Evolutionary conservation across 208 protist species (phyloP), one percentile per base, ranked within the genome.

Genomic region (Crithidia brevicula): DNA sequence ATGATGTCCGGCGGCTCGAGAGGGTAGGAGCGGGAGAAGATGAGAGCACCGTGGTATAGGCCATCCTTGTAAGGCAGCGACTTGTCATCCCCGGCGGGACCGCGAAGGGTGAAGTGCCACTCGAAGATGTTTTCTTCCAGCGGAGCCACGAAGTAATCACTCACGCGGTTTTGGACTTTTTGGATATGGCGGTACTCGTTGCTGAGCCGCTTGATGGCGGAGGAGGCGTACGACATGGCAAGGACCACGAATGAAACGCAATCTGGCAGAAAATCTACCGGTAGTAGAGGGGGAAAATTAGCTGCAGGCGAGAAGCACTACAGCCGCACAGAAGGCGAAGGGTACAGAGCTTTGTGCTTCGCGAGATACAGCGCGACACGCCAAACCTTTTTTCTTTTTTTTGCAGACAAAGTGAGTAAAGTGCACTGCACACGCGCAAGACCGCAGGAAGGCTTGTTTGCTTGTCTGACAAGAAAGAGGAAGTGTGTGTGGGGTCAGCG

Each of bases 71-170:
- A 98, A 2, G 70, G 76, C 0, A 74, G 75, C 15, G 72, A 67
- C 3, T 31, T 53, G 23, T 66, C 58, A 1, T 72, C 63, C 20
- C 66, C 59, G 20, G 31, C 46, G 0, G 98, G 96, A 1, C 98
- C 98, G 13, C 85, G 85, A 0, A 99, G 76, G 16, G 97, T 98
- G 77, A 99, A 99, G 81, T 99, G 98, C 98, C 98, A 99, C 47
- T 98, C 97, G 62, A 99, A 99, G 22, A 99, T 88, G 80, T 99
- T 98, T 15, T 98, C 94, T 34, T 97, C 67, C 45, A 92, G 75
- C 7, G 89, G 87, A 1, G 46, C 58, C 6, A 76, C 83, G 49
- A 70, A 90, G 59, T 89, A 80, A 16, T 96, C 91, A 34, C 85
- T 52, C 10, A 86, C 79, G 20, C 85, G 88, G 27, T 85, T 77